phyloP scores from a whole-genome alignment of 73 alveolate genomes.

The Paramecium sonneborni region DNA sequence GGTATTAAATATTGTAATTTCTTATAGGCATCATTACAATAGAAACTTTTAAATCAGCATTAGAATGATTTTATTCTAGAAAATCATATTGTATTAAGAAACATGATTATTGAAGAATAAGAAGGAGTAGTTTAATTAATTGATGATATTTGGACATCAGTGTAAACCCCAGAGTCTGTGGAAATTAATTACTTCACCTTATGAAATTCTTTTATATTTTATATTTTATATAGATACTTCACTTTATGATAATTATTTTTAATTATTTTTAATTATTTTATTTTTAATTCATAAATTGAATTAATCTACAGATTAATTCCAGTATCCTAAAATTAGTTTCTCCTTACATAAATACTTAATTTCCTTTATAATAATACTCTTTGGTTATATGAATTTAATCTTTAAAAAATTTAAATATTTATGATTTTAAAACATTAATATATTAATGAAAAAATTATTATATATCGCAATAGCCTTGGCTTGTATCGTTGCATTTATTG shows the following conservation, averaged over 20 bases:
- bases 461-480: neutral
- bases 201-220: neutral
- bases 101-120: neutral
- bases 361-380: too few relatives aligned
- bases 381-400: neutral
- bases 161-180: neutral
- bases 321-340: too few relatives aligned
- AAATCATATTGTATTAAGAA: neutral
- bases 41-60: neutral
- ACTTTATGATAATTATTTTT: too few relatives aligned
- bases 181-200: neutral
- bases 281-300: too few relatives aligned
- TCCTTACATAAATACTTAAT: too few relatives aligned
- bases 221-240: neutral
- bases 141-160: slow-evolving; percentile 9
- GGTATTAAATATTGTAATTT: neutral
- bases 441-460: slow-evolving; percentile 2
- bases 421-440: neutral
- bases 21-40: neutral
- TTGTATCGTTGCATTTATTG: neutral
- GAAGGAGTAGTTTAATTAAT: neutral
- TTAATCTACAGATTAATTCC: too few relatives aligned
- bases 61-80: neutral
- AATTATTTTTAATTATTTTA: too few relatives aligned
- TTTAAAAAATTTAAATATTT: neutral